Evolutionary conservation across 208 protist genomes (phyloP).

Genomic region (Blastocrithidia nonstop): DNA sequence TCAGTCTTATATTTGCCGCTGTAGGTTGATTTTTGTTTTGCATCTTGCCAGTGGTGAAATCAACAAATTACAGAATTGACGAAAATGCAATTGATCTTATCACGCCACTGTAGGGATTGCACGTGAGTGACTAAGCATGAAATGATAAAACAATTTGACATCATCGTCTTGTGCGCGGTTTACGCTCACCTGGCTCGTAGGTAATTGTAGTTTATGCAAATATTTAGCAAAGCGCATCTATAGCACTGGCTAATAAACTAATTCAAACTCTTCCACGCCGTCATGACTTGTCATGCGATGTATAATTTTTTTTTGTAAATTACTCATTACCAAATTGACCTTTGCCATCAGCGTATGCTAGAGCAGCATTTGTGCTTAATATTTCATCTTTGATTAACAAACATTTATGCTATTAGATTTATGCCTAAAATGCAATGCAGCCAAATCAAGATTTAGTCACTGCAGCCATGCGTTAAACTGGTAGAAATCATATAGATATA

Average conservation of each 20-base stretch:
- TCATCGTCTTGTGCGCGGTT: constrained; percentile 27
- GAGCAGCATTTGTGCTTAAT: constrained; percentile 43
- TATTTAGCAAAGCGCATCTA: constrained; percentile 13
- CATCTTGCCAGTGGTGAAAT: constrained; percentile 12
- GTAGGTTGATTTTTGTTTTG: constrained; percentile 21
- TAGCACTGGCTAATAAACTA: constrained; percentile 25
- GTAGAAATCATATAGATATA: no score
- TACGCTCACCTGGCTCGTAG: constrained; percentile 42
- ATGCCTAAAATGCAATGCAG: constrained; percentile 36
- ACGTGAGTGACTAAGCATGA: not conserved
- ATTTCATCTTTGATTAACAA: constrained; percentile 25
- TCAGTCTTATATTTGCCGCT: constrained; percentile 20
- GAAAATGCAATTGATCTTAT: constrained; percentile 32
- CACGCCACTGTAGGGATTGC: constrained; percentile 5
- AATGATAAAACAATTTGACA: constrained; percentile 9
- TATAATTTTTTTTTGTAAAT: constrained; percentile 51
- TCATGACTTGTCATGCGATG: constrained; percentile 31
- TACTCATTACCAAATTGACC: constrained; percentile 21
- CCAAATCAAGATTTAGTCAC: constrained; percentile 57
- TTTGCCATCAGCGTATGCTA: constrained; percentile 27
- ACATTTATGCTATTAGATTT: constrained; percentile 29
- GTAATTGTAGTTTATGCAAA: constrained; percentile 52
- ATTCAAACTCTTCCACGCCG: constrained; percentile 14
- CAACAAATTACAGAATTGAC: constrained; percentile 22
- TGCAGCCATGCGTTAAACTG: constrained; percentile 7